Conservation (phyloP, 1,139 yeast genomes). For the Pneumocystis wakefieldiae region DNA sequence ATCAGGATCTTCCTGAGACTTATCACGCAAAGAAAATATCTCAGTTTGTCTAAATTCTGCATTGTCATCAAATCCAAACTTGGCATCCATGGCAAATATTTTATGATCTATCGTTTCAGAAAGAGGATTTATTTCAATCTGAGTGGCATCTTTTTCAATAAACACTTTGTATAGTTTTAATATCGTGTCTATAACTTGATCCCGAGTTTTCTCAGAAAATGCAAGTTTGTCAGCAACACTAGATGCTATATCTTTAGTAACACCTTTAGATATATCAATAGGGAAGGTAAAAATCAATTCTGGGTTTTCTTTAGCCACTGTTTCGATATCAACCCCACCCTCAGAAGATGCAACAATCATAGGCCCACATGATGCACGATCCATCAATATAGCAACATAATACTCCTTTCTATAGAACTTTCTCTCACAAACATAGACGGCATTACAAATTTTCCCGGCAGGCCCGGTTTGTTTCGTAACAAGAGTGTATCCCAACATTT, state of each 20-base stretch:
- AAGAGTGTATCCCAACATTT: constrained; percentile 84
- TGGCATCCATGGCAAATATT: constrained; percentile 98
- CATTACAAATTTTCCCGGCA: constrained; percentile 92
- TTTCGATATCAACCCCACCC: constrained; percentile 99
- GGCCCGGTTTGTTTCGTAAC: constrained; percentile 98
- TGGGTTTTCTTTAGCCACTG: constrained; percentile 88
- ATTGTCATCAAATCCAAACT: constrained; percentile 93
- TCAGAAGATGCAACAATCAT: constrained; percentile 90
- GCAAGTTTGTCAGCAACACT: constrained; percentile 71
- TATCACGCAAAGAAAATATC: constrained; percentile 91
- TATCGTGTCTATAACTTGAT: constrained; percentile 78
- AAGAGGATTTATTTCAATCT: constrained; percentile 95
- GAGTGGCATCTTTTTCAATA: constrained; percentile 86
- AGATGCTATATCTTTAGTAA: constrained; percentile 60
- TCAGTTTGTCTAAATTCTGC: constrained; percentile 92
- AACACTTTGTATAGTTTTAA: constrained; percentile 80
- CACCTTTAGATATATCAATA: constrained; percentile 63
- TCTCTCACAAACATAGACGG: constrained; percentile 91
- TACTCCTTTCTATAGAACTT: constrained; percentile 90
- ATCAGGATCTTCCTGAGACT: constrained; percentile 94
- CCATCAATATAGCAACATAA: constrained; percentile 86
- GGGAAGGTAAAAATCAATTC: constrained; percentile 82
- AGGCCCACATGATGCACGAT: constrained; percentile 80
- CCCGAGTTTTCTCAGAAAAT: constrained; percentile 60
- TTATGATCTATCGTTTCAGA: constrained; percentile 82